Evolutionary conservation across 305 asterid genomes (phyloP), one percentile per base, ranked within the genome.

Genomic region (Fraxinus velutina): DNA sequence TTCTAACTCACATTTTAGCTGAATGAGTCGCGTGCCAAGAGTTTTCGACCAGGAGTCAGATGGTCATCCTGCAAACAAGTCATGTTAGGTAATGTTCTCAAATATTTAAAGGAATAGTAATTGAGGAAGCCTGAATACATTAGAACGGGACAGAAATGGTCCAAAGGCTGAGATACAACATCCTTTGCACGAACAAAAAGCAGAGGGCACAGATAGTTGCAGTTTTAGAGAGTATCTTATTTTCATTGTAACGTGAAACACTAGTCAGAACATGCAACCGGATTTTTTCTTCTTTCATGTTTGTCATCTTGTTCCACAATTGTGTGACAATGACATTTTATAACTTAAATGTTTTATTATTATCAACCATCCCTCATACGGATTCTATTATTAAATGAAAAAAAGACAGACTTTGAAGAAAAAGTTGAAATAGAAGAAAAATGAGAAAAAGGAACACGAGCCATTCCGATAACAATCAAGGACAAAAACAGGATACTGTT

Each of bases 51-150:
- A 78, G 92, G 90, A 82, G 91, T 78, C 36, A 84, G 90, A 83
- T 90, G 97, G 64, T 96, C 98, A 88, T 92, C 98, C 99, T 96
- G 97, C 88, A 85, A 86, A 81, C 78, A 77, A 39, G 81, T 73
- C 66, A 44, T 79, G 78, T 27, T 86, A 82, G 27, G 64, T 75
- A 78, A 34, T 68, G 80, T 84, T 77, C 78, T 79, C 79, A 68
- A 47, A 78, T 77, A 47, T 79, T 64, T 62, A 71, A 60, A n/a
- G n/a, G 19, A 42, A 75, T 57, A 72, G 22, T 50, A 68, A 76
- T 57, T 78, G 64, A 75, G 10, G 64, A 60, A 24, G 30, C 68
- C 10, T 5, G 42, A 64, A 42, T 66, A 15, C 17, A 79, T 27
- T 62, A 78, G 70, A 34, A 77, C 52, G 21, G 47, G n/a, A 72